Evolutionary conservation across 768 basidiomycete species (phyloP).

Genomic region (Mycena haematopus): DNA sequence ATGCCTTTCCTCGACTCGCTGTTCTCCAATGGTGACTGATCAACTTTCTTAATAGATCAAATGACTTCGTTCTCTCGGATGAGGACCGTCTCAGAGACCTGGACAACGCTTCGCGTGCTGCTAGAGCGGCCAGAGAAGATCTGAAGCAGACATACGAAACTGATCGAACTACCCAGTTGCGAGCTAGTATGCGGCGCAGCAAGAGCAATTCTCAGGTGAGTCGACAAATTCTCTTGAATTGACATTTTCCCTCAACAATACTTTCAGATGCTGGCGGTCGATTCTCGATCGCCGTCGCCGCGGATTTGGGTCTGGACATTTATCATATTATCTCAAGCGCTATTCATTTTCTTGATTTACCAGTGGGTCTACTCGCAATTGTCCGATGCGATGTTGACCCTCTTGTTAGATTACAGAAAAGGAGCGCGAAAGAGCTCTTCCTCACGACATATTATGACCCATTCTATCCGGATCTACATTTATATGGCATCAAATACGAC

Average conservation of each 20-base stretch:
- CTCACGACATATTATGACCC: slow-evolving; percentile 82
- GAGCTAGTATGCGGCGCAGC: slow-evolving; percentile 42
- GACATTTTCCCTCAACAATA: background rate
- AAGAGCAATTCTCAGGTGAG: slow-evolving; percentile 48
- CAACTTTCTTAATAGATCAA: slow-evolving; percentile 40
- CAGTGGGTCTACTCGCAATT: slow-evolving; percentile 9
- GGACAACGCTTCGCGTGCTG: slow-evolving; percentile 56
- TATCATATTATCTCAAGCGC: slow-evolving; percentile 25
- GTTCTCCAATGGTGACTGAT: slow-evolving; percentile 1
- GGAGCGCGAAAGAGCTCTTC: slow-evolving; percentile 61
- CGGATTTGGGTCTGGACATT: slow-evolving; percentile 26
- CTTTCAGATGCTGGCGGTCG: slow-evolving; percentile 1
- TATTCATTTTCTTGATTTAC: slow-evolving; percentile 24
- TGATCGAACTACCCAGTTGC: slow-evolving; percentile 46
- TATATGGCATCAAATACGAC: slow-evolving; percentile 53
- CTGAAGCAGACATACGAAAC: slow-evolving; percentile 40
- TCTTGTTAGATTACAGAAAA: slow-evolving; percentile 49
- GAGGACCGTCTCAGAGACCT: slow-evolving; percentile 56
- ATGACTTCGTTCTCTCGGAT: slow-evolving; percentile 44
- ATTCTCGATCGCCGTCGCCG: slow-evolving; percentile 10
- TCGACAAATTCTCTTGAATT: background rate
- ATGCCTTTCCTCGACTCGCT: slow-evolving; percentile 24
- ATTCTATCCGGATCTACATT: slow-evolving; percentile 73
- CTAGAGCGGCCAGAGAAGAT: slow-evolving; percentile 56
- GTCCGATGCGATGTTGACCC: slow-evolving; percentile 16